These are phyloP conservation scores for Arthrobotrys megalospora DNA, from an alignment of 2,329 filamentous ascomycete genomes.

Conservation along the genomic window DNA sequence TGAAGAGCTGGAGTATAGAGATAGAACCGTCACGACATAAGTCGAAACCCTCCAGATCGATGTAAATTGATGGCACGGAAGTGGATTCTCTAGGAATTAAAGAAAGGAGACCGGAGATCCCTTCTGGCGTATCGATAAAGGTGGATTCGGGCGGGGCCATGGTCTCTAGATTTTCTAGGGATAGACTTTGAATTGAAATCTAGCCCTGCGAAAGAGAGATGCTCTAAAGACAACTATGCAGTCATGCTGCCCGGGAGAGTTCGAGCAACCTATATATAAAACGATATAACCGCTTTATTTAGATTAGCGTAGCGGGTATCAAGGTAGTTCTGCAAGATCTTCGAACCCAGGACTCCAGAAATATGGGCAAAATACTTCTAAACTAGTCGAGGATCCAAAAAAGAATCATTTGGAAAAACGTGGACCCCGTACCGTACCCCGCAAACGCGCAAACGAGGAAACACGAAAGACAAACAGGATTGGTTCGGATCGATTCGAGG, in stretches of 20 bases:
- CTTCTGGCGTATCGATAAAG: slow-evolving; percentile 1
- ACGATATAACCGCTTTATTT: too few relatives aligned
- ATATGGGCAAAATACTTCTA: background rate
- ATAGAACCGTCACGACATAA: slow-evolving; percentile 9
- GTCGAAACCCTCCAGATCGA: slow-evolving; percentile 24
- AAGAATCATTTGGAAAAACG: background rate
- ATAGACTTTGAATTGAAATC: background rate
- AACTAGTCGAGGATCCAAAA: slow-evolving; percentile 13
- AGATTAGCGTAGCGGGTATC: too few relatives aligned
- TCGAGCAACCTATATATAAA: too few relatives aligned
- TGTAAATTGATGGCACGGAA: background rate
- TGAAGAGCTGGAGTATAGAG: slow-evolving; percentile 11
- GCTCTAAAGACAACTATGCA: too few relatives aligned
- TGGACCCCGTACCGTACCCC: background rate
- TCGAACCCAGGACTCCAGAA: background rate
- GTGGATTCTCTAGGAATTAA: background rate
- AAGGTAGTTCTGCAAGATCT: background rate
- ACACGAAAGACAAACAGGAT: background rate
- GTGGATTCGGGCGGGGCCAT: slow-evolving; percentile 3
- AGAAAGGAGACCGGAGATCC: background rate
- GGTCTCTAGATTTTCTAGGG: background rate
- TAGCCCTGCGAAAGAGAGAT: too few relatives aligned
- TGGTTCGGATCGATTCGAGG: too few relatives aligned
- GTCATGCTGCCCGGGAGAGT: too few relatives aligned
- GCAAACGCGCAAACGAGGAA: background rate